Percentiles rank a stretch among this genome's conserved stretches.
These are phyloP conservation scores for Fusarium nematophilum DNA, from an alignment of 2,329 filamentous ascomycete species.

Conservation along the genomic window DNA sequence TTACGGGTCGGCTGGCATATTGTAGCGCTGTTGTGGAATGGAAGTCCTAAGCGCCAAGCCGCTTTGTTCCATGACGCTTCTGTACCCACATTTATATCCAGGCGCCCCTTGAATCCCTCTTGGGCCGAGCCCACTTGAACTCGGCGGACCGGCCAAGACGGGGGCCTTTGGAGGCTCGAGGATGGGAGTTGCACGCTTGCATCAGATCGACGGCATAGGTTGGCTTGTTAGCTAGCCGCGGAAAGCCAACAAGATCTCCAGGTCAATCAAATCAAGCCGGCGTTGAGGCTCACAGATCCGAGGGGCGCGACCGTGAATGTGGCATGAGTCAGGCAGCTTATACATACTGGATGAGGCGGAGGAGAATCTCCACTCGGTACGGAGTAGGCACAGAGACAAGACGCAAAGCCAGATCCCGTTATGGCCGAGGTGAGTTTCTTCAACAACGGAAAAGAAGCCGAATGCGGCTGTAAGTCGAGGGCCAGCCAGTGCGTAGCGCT, in stretches of 20 bases:
- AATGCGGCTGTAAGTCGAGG: too few species aligned
- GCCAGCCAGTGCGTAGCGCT: too few species aligned
- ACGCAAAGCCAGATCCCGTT: constrained; percentile 9
- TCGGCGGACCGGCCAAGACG: constrained; percentile 9
- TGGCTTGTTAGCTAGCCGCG: background rate
- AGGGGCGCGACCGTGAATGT: too few species aligned
- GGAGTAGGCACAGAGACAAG: constrained; percentile 13
- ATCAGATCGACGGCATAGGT: constrained; percentile 1
- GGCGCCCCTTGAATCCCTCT: constrained; percentile 7
- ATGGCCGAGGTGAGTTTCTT: constrained; percentile 11
- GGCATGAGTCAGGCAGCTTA: constrained; percentile 27
- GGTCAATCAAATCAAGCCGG: too few species aligned
- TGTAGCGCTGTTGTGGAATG: constrained; percentile 30
- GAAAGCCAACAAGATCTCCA: constrained; percentile 8
- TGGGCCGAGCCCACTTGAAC: constrained; percentile 16
- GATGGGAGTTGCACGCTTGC: background rate
- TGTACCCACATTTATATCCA: constrained; percentile 21
- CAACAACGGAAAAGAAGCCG: constrained; percentile 13
- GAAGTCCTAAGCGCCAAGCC: constrained; percentile 17
- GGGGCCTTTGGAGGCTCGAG: constrained; percentile 2
- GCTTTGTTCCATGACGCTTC: constrained; percentile 36
- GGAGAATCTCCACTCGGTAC: constrained; percentile 12
- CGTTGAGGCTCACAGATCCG: too few species aligned
- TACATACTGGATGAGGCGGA: constrained; percentile 1
- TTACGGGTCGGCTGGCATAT: constrained; percentile 39